phyloP scores from a whole-genome alignment of 2,329 filamentous ascomycete species.

The Talaromyces amestolkiae region DNA sequence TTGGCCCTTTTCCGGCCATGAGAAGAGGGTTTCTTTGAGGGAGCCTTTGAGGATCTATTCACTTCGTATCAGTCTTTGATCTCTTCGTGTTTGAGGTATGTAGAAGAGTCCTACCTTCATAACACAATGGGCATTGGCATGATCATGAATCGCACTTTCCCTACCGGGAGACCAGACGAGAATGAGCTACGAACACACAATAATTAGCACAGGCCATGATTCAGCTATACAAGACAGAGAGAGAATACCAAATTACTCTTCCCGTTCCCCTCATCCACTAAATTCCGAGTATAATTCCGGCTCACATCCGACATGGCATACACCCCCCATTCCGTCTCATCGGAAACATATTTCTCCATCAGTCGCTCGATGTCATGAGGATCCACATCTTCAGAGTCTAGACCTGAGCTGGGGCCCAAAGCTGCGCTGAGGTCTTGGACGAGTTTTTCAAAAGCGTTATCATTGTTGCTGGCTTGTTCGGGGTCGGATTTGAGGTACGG shows the following conservation, averaged over 20 bases:
- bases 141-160: constrained; percentile 82
- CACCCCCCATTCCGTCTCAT: constrained; percentile 66
- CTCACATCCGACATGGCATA: constrained; percentile 72
- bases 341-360: constrained; percentile 72
- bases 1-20: constrained; percentile 59
- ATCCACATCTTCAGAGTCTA: constrained; percentile 79
- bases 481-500: constrained; percentile 32
- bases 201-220: neutral
- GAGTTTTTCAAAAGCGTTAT: constrained; percentile 62
- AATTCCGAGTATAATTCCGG: constrained; percentile 77
- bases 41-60: constrained; percentile 68
- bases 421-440: constrained; percentile 70
- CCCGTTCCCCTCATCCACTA: constrained; percentile 85
- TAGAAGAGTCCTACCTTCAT: constrained; percentile 61
- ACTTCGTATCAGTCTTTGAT: neutral
- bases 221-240: neutral
- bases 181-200: constrained; percentile 59
- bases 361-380: constrained; percentile 66
- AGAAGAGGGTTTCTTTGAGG: constrained; percentile 77
- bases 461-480: constrained; percentile 6
- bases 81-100: neutral
- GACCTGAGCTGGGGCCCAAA: constrained; percentile 75
- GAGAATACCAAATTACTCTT: constrained; percentile 67
- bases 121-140: constrained; percentile 83
- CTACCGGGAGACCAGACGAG: constrained; percentile 87